Evolutionary conservation across 768 basidiomycete species (phyloP), one percentile per base, ranked within the genome.

Genomic region (Boletus reticuloceps): DNA sequence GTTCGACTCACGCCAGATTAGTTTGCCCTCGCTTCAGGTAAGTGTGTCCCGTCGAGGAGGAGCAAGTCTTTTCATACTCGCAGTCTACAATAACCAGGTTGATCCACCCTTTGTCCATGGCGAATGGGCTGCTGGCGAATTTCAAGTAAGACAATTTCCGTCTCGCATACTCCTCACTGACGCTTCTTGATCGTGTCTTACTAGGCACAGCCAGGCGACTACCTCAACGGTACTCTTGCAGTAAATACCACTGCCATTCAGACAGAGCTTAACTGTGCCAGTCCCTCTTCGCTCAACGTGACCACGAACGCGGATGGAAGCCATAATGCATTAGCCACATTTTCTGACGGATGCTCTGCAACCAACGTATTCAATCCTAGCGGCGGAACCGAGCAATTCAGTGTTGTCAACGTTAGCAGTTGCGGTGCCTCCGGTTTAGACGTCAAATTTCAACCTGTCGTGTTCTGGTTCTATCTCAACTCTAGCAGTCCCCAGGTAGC

Each of bases 391-490:
- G 64, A 74, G 51, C 84, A 84, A 63, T 85, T 80, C 60, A 80
- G 78, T 42, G 83, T 82, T 4, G 47, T 69, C 19, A 74, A 76
- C 2, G 59, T 74, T 10, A 58, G 72, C 49, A 69, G 72, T 61
- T 67, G 73, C 54, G 54, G 61, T 47, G 34, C 54, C 58, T 41
- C 66, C 6, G 61, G 70, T 36, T 54, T 76, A 31, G 60, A 72
- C 37, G 69, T 77, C 31, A 58, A 61, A 22, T 76, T 77, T 55
- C 78, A 75, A 36, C 84, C 86, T 9, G 83, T 88, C 41, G 77
- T 88, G 72, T 89, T 88, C 61, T 89, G 86, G 85, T 86, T 67
- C 64, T 86, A 76, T 64, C 73, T 79, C 31, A 64, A 73, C 42
- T 61, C 64, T 46, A 60, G 67, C 17, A 70, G 57, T 22, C 65